phyloP scores from a whole-genome alignment of 108 stramenopile species.

The Aurantiochytrium sp. region DNA sequence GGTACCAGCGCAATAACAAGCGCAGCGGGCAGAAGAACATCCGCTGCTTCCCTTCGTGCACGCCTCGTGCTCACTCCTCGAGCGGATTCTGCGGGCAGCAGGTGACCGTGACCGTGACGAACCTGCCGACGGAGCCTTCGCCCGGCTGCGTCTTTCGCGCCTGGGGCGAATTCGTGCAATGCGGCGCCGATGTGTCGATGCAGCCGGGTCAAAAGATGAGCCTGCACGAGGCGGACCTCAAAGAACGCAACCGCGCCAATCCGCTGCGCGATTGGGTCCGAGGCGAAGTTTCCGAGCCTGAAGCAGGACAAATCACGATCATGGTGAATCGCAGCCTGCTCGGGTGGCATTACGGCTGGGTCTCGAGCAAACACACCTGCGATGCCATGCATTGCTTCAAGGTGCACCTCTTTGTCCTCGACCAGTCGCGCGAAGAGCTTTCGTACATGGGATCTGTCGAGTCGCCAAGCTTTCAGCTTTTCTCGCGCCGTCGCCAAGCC shows the following conservation, averaged over 20 bases:
- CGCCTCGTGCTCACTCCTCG: not conserved
- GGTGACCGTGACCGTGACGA: not conserved
- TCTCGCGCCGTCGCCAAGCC: not conserved
- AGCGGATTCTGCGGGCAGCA: not conserved
- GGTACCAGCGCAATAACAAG: slow-evolving; percentile 5
- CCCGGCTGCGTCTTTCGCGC: not conserved
- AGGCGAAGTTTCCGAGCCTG: not conserved
- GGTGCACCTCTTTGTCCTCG: not conserved
- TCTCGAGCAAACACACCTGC: slow-evolving; percentile 1
- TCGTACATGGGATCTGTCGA: not conserved
- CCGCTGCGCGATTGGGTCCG: not conserved
- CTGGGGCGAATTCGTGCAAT: slow-evolving; percentile 5
- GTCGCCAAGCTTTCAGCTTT: not conserved
- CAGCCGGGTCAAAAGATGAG: not conserved
- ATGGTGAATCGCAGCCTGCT: not conserved
- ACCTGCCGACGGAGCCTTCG: not conserved
- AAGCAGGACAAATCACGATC: not conserved
- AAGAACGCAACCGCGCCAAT: not conserved
- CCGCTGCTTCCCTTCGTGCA: not conserved
- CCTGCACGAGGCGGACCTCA: not conserved
- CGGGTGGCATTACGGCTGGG: slow-evolving; percentile 11
- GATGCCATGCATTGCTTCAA: not conserved
- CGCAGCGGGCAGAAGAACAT: not conserved
- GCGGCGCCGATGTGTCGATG: not conserved
- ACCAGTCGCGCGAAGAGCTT: not conserved